phyloP scores from a whole-genome alignment of 805 yeast species.

The Sugiyamaella smithiae region DNA sequence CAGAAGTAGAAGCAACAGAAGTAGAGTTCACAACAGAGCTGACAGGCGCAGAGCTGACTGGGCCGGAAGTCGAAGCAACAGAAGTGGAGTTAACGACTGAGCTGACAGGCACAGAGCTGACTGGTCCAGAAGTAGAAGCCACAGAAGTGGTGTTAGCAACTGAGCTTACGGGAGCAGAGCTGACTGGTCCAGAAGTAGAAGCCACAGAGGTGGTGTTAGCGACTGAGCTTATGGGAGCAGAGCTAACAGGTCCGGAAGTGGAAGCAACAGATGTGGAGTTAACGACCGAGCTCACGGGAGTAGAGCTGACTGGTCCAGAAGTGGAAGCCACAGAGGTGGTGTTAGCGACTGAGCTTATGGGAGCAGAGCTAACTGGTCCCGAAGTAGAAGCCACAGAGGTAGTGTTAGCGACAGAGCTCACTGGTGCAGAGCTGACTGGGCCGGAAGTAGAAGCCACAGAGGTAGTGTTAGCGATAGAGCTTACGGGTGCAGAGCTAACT shows the following conservation, averaged over 20 bases:
- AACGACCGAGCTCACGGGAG: constrained; percentile 6
- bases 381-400: constrained; percentile 9
- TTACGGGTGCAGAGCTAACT: too few relatives aligned
- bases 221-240: background rate
- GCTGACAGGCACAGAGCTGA: background rate
- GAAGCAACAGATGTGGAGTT: background rate
- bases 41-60: constrained; percentile 5
- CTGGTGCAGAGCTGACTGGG: background rate
- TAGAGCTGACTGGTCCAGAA: constrained; percentile 10
- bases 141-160: background rate
- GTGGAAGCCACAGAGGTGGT: constrained; percentile 7
- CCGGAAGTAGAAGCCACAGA: too few relatives aligned
- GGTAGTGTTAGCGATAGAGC: too few relatives aligned
- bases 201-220: background rate
- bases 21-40: constrained; percentile 6
- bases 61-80: background rate
- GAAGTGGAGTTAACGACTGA: background rate
- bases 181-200: background rate
- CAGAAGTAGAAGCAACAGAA: constrained; percentile 6
- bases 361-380: constrained; percentile 4
- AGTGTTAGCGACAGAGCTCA: constrained; percentile 1
- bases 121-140: constrained; percentile 5
- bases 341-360: constrained; percentile 2
- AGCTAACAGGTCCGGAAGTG: background rate
- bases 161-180: background rate